Evolutionary conservation across 441 rosid species (phyloP).

Genomic region (Monsonia emarginata): DNA sequence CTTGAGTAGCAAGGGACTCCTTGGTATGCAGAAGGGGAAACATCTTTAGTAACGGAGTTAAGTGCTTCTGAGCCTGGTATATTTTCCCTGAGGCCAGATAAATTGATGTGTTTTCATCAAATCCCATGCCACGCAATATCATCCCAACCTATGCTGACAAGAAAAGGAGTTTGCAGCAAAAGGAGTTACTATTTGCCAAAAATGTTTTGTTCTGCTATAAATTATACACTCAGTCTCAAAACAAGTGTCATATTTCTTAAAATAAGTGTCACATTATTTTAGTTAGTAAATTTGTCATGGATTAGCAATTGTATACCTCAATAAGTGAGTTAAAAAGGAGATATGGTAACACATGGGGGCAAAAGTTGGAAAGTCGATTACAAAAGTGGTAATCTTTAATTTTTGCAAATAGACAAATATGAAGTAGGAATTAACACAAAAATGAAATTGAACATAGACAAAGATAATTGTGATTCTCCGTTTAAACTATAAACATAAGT

Average conservation of each 20-base stretch:
- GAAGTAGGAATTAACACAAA: not conserved
- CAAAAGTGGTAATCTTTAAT: no score
- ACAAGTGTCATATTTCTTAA: no score
- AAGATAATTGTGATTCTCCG: not conserved
- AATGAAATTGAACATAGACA: not conserved
- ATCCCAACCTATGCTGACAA: conserved; percentile 78
- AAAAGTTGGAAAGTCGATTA: no score
- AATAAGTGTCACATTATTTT: no score
- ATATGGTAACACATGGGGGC: no score
- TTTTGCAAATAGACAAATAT: no score
- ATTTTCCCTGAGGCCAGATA: conserved; percentile 78
- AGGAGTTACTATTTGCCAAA: conserved; percentile 18
- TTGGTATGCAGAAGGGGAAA: conserved; percentile 76
- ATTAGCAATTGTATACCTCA: no score
- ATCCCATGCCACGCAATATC: conserved; percentile 95
- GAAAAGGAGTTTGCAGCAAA: conserved; percentile 26
- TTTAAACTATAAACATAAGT: not conserved
- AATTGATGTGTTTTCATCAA: conserved; percentile 67
- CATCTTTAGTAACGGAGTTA: conserved; percentile 64
- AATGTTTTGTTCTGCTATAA: not conserved
- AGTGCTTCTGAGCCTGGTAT: conserved; percentile 54
- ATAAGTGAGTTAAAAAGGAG: no score
- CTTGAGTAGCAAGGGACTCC: conserved; percentile 72
- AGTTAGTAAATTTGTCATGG: no score
- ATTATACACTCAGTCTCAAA: no score